Base-by-base conservation (phyloP, 768 basidiomycete species). In the Russula dissimulans region DNA sequence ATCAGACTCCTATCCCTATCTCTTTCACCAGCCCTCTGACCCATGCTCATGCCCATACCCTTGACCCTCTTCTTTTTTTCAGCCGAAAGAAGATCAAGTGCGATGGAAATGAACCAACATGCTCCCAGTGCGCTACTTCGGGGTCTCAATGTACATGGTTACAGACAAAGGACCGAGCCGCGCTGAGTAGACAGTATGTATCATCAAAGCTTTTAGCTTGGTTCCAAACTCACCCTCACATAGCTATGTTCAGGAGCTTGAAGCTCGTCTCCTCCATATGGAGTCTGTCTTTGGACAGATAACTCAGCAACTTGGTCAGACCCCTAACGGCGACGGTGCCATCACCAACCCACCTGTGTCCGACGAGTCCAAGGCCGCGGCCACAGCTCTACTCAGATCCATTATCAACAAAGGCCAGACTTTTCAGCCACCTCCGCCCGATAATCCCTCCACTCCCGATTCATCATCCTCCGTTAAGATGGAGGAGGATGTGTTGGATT, bases 31-130 rank as follows among this genome's bases (percentile, higher is more conserved):
- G 22, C 22, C 22, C 22, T 26, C 22, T 26, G 22, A 26, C 22
- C 22, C 22, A 26, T n/a, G n/a, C n/a, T n/a, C n/a, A n/a, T 63
- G 51, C 60, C 49, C 11, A 38, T 22, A 5, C 17, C 56, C 58
- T 59, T 57, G 57, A 63, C 65, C 57, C 66, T 67, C 41, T 59
- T 66, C 51, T 39, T 39, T 18, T 32, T 31, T 55, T 62, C 71
- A 91, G 91, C 63, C 84, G 89, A 65, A 92, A 92, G 82, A 93
- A 93, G 79, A 91, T 93, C 71, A 93, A 93, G 71, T 93, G 91
- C 73, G 91, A 93, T 75, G 91, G 91, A 65, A 81, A 77, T 67
- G 91, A 93, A 69, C 91, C 91, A 12, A 87, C 85, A 11, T 93
- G 91, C 67, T 86, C 88, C 0, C 91, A 92, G 68, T 93, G 91